Evolutionary conservation across 345 rosid species (phyloP).

Genomic region (Linum trigynum): DNA sequence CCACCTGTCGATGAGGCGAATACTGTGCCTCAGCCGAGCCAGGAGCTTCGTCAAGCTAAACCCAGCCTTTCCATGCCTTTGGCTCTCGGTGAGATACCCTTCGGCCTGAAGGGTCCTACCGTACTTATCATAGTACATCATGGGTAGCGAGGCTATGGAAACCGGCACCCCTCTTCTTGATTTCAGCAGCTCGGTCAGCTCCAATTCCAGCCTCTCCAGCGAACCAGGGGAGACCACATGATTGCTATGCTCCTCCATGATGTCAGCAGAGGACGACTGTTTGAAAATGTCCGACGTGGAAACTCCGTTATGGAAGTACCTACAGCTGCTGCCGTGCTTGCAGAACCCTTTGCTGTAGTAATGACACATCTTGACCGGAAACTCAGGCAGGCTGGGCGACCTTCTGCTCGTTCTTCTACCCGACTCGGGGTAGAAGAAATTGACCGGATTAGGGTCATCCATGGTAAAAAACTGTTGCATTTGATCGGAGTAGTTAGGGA

Average conservation of each 20-base stretch:
- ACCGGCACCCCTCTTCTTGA: slow-evolving; percentile 78
- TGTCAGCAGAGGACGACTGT: slow-evolving; percentile 38
- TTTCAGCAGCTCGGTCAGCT: slow-evolving; percentile 69
- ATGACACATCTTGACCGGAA: slow-evolving; percentile 80
- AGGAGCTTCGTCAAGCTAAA: slow-evolving; percentile 91
- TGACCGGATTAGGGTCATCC: slow-evolving; percentile 33
- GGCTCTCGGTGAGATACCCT: slow-evolving; percentile 95
- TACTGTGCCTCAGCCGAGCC: slow-evolving; percentile 67
- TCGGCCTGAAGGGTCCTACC: slow-evolving; percentile 89
- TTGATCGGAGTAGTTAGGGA: slow-evolving; percentile 6
- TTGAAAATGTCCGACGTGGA: slow-evolving; percentile 43
- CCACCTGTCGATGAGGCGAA: slow-evolving; percentile 82
- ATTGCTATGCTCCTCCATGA: slow-evolving; percentile 38
- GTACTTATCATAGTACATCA: slow-evolving; percentile 74
- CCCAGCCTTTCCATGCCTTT: slow-evolving; percentile 94
- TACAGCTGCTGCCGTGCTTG: slow-evolving; percentile 78
- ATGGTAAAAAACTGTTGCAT: slow-evolving; percentile 36
- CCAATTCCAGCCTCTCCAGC: slow-evolving; percentile 75
- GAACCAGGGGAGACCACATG: slow-evolving; percentile 49
- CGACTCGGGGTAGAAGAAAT: slow-evolving; percentile 37
- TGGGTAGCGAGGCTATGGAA: slow-evolving; percentile 89
- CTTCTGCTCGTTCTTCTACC: slow-evolving; percentile 46
- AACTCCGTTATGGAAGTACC: slow-evolving; percentile 59
- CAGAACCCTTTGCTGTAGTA: slow-evolving; percentile 80
- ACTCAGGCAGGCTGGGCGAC: slow-evolving; percentile 77